A percentile compares a stretch with the other conserved stretches of the same genome.
Conservation (phyloP, 129 eudicot species). For the Helianthus annuus region HanXRQr2.0-SUNRISE NC_035443.2:172387793-172388292, state of each 20-base stretch:
- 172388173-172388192: too few relatives aligned
- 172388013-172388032: constrained; percentile 28
- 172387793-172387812: constrained; percentile 30
- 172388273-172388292: too few relatives aligned
- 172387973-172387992: constrained; percentile 38
- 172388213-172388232: too few relatives aligned
- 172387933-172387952: constrained; percentile 35
- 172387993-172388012: constrained; percentile 33
- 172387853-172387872: constrained; percentile 56
- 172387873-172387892: constrained; percentile 46
- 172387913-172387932: constrained; percentile 21
- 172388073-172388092: constrained; percentile 46
- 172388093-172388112: neutral
- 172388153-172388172: too few relatives aligned
- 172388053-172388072: constrained; percentile 49
- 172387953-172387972: constrained; percentile 48
- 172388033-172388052: constrained; percentile 29
- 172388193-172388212: too few relatives aligned
- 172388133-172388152: too few relatives aligned
- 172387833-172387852: constrained; percentile 51
- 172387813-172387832: constrained; percentile 47
- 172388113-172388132: neutral
- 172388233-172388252: too few relatives aligned
- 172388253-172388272: too few relatives aligned
- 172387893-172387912: constrained; percentile 37